These are phyloP conservation scores for Pseudocercospora cruenta DNA, from an alignment of 2,329 filamentous ascomycete species.

Conservation along the genomic window DNA sequence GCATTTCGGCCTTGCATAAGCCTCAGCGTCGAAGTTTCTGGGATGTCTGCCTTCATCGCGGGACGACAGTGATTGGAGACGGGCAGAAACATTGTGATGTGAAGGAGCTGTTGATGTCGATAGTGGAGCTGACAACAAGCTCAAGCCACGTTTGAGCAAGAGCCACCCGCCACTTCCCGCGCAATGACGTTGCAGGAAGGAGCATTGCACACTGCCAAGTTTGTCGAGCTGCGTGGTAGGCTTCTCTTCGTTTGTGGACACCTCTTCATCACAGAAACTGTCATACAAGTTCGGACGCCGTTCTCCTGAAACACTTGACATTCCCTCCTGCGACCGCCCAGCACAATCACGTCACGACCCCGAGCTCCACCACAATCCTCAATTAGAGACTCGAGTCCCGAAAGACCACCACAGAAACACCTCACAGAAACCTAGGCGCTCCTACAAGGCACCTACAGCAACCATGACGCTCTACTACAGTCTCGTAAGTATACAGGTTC, in stretches of 20 bases:
- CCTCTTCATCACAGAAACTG: not conserved
- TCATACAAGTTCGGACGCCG: not conserved
- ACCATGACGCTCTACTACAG: constrained; percentile 73
- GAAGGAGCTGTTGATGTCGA: too few species aligned
- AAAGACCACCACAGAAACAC: not conserved
- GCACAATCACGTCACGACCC: not conserved
- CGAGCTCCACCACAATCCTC: not conserved
- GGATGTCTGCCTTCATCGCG: too few species aligned
- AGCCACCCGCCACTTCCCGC: constrained; percentile 4
- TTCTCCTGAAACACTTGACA: constrained; percentile 11
- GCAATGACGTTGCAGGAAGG: constrained; percentile 5
- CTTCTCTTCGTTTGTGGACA: not conserved
- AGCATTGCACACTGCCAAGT: not conserved
- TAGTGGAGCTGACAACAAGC: not conserved
- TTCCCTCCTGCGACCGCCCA: not conserved
- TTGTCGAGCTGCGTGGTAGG: not conserved
- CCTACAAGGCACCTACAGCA: constrained; percentile 35
- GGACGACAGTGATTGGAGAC: too few species aligned
- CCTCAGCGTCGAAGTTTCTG: too few species aligned
- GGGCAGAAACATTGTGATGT: too few species aligned
- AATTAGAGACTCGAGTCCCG: constrained; percentile 11
- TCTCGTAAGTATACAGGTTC: constrained; percentile 55
- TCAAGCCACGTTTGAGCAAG: not conserved
- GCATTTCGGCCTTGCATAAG: too few species aligned
- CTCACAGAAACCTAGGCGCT: constrained; percentile 8